phyloP scores from a whole-genome alignment of 1,284 basidiomycete genomes.

The Microbotryomycetes sp. region DNA sequence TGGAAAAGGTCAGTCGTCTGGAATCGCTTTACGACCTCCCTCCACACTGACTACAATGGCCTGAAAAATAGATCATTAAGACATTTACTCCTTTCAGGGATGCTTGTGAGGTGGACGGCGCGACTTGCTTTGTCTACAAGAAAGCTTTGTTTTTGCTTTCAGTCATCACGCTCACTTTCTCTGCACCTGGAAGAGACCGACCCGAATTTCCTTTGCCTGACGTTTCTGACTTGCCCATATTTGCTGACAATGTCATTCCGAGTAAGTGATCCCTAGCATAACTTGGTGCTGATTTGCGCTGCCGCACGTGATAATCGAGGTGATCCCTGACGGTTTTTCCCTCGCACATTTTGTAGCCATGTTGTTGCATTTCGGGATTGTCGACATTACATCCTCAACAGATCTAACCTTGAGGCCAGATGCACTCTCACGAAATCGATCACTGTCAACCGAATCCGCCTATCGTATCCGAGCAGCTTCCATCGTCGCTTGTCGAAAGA shows the following conservation, averaged over 20 bases:
- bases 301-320: neutral
- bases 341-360: neutral
- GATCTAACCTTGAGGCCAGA: neutral
- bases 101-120: slow-evolving; percentile 56
- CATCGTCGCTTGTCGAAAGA: slow-evolving; percentile 64
- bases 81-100: slow-evolving; percentile 71
- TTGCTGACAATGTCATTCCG: slow-evolving; percentile 79
- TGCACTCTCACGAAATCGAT: neutral
- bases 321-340: neutral
- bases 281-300: neutral
- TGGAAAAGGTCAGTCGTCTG: slow-evolving; percentile 34
- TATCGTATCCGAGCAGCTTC: slow-evolving; percentile 72
- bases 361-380: slow-evolving; percentile 12
- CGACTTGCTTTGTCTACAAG: slow-evolving; percentile 68
- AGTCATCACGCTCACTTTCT: slow-evolving; percentile 60
- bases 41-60: neutral
- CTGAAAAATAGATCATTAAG: slow-evolving; percentile 53
- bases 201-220: slow-evolving; percentile 44
- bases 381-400: neutral
- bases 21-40: neutral
- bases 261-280: slow-evolving; percentile 5
- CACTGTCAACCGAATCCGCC: slow-evolving; percentile 39
- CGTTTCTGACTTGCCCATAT: slow-evolving; percentile 60
- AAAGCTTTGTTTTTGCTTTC: slow-evolving; percentile 78
- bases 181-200: neutral